Evolutionary conservation across 2,329 filamentous ascomycete genomes (phyloP).

Genomic region (Aureobasidium sp.): DNA sequence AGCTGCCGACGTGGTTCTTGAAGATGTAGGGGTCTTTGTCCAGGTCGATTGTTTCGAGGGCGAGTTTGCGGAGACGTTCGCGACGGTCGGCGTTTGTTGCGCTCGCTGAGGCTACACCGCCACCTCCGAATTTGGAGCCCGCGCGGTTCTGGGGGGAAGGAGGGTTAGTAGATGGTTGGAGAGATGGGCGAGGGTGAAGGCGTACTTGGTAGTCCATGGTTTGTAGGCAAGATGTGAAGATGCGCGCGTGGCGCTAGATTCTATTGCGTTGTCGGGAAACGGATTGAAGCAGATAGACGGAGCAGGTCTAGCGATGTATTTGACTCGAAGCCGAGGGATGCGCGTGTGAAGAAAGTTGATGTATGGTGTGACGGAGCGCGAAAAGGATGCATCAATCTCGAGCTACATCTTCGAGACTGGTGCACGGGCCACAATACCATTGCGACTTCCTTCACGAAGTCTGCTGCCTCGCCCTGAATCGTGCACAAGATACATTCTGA

Average conservation of each 20-base stretch:
- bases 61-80: constrained; percentile 94
- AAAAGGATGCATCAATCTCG: background rate
- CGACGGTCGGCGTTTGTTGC: constrained; percentile 95
- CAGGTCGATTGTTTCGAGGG: constrained; percentile 96
- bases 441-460: background rate
- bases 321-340: background rate
- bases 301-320: background rate
- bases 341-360: background rate
- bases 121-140: constrained; percentile 95
- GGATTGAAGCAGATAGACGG: background rate
- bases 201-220: constrained; percentile 48
- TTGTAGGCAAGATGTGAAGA: background rate
- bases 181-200: background rate
- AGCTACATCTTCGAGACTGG: background rate
- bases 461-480: background rate
- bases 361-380: background rate
- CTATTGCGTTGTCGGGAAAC: background rate
- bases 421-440: constrained; percentile 13
- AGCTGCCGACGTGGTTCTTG: constrained; percentile 97
- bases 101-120: constrained; percentile 87
- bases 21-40: constrained; percentile 99
- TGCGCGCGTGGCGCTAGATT: background rate
- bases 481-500: no score
- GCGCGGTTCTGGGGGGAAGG: constrained; percentile 67
- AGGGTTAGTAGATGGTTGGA: constrained; percentile 15